Evolutionary conservation across 768 basidiomycete genomes (phyloP).

Genomic region (Boletus insuetus): DNA sequence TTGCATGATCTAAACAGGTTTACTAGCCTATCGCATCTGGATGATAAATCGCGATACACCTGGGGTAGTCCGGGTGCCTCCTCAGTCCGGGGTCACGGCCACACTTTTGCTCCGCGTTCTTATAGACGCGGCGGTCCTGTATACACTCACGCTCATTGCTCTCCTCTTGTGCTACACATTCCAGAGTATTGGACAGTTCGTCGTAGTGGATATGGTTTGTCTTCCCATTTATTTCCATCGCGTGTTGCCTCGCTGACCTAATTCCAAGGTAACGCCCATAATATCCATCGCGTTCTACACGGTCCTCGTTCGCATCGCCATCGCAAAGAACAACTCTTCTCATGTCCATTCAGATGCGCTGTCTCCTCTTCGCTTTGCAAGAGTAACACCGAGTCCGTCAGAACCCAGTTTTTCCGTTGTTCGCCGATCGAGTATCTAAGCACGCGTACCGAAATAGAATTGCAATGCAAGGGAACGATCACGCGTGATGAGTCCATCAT

Average conservation of each 20-base stretch:
- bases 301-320: slow-evolving; percentile 18
- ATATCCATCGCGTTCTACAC: slow-evolving; percentile 20
- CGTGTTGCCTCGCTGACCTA: background rate
- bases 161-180: slow-evolving; percentile 12
- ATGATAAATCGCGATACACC: background rate
- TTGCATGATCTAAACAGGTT: background rate
- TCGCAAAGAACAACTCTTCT: slow-evolving; percentile 6
- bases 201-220: slow-evolving; percentile 23
- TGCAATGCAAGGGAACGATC: background rate
- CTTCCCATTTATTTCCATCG: background rate
- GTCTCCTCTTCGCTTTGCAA: slow-evolving; percentile 19
- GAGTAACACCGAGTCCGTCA: background rate
- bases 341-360: background rate
- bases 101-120: slow-evolving; percentile 15
- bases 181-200: slow-evolving; percentile 2
- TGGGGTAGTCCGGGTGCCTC: slow-evolving; percentile 11
- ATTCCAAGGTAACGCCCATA: slow-evolving; percentile 16
- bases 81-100: slow-evolving; percentile 3
- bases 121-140: slow-evolving; percentile 14
- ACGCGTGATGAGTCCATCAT: background rate
- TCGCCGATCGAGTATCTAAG: slow-evolving; percentile 20
- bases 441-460: background rate
- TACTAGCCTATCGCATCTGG: slow-evolving; percentile 21
- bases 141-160: slow-evolving; percentile 12
- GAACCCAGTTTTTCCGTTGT: background rate